These are phyloP conservation scores for Pyronema domesticum DNA, from an alignment of 495 filamentous ascomycete genomes.

Conservation along the genomic window DNA sequence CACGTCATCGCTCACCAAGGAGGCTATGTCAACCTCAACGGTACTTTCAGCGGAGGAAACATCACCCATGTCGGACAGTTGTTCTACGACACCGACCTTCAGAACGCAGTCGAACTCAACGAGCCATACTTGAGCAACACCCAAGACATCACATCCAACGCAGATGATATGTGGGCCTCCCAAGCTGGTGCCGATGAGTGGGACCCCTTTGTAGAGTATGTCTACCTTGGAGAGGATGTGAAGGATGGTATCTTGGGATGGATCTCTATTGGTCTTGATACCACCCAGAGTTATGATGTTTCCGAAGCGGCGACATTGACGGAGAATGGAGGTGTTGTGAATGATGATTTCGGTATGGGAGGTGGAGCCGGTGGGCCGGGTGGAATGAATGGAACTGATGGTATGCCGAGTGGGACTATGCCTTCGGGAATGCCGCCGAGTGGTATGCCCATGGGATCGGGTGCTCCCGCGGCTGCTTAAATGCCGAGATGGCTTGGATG, in stretches of 20 bases:
- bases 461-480: too few species aligned
- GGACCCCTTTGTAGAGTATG: slow-evolving; percentile 41
- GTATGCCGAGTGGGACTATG: slow-evolving; percentile 1
- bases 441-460: neutral
- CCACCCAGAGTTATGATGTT: slow-evolving; percentile 18
- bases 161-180: slow-evolving; percentile 20
- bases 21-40: slow-evolving; percentile 34
- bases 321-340: slow-evolving; percentile 11
- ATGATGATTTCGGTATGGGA: slow-evolving; percentile 1
- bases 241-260: slow-evolving; percentile 39
- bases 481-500: too few species aligned
- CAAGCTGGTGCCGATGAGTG: slow-evolving; percentile 32
- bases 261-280: slow-evolving; percentile 38
- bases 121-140: slow-evolving; percentile 13
- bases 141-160: slow-evolving; percentile 8
- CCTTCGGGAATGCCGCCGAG: neutral
- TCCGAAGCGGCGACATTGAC: slow-evolving; percentile 11
- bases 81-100: slow-evolving; percentile 45
- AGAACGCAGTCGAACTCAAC: slow-evolving; percentile 33
- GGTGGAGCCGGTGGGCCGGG: neutral
- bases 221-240: slow-evolving; percentile 35
- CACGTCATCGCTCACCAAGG: slow-evolving; percentile 37
- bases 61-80: slow-evolving; percentile 44
- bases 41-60: slow-evolving; percentile 32
- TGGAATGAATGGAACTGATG: slow-evolving; percentile 6